Percentiles rank a stretch among this genome's conserved stretches.
Conservation (phyloP, 2,329 filamentous ascomycete species). For the Penicillium palitans region DNA sequence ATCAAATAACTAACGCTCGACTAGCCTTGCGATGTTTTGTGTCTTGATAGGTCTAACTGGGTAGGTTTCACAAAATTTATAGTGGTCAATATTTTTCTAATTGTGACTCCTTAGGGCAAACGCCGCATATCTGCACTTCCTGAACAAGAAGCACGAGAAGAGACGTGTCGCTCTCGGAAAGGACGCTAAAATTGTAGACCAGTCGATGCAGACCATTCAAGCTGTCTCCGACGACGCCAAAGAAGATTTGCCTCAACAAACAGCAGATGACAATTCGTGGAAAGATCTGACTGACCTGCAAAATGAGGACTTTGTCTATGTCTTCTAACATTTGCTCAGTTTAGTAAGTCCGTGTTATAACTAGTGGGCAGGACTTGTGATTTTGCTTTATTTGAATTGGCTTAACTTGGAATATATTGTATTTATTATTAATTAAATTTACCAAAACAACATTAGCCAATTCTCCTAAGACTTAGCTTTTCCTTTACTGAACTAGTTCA, state of each 20-base stretch:
- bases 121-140: conserved; percentile 51
- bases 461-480: background rate
- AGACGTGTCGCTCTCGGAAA: conserved; percentile 61
- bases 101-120: conserved; percentile 29
- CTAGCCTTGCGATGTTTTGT: conserved; percentile 58
- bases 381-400: background rate
- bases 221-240: conserved; percentile 26
- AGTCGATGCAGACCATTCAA: conserved; percentile 55
- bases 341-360: background rate
- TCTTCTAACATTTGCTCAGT: conserved; percentile 42
- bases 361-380: background rate
- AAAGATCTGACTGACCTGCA: conserved; percentile 61
- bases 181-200: conserved; percentile 57
- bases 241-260: conserved; percentile 30
- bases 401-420: background rate
- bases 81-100: background rate
- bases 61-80: conserved; percentile 25
- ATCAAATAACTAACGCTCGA: conserved; percentile 9
- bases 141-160: conserved; percentile 58
- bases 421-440: too few relatives aligned
- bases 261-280: conserved; percentile 52
- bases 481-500: background rate
- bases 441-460: too few relatives aligned
- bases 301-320: conserved; percentile 66
- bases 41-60: conserved; percentile 56